These are phyloP conservation scores for Phytophthora vignae DNA, from an alignment of 352 stramenopile genomes.

Conservation along the genomic window DNA sequence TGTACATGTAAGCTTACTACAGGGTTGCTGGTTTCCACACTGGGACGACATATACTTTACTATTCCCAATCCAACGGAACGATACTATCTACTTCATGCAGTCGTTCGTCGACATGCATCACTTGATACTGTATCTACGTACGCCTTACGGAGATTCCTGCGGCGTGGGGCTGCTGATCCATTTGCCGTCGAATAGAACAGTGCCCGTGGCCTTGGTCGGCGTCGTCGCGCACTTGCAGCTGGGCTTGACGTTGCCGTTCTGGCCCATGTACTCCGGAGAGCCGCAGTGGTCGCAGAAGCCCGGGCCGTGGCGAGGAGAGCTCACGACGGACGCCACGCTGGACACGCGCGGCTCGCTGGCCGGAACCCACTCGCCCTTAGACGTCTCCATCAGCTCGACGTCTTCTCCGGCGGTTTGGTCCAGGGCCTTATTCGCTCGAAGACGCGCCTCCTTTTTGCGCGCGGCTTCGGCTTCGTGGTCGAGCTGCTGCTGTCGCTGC, in stretches of 20 bases:
- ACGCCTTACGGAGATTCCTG: conserved; percentile 30
- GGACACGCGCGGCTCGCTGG: conserved; percentile 25
- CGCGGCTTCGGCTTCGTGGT: conserved; percentile 12
- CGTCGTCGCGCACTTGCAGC: conserved; percentile 47
- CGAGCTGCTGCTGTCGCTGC: conserved; percentile 47
- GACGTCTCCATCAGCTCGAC: conserved; percentile 69
- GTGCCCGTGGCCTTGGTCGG: conserved; percentile 27
- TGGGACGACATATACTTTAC: conserved; percentile 34
- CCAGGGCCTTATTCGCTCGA: conserved; percentile 35
- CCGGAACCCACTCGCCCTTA: conserved; percentile 72
- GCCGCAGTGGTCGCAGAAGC: conserved; percentile 52
- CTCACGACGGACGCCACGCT: conserved; percentile 33
- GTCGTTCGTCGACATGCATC: conserved; percentile 27
- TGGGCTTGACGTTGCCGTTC: conserved; percentile 49
- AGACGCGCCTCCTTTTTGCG: conserved; percentile 22
- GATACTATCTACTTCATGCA: conserved; percentile 28
- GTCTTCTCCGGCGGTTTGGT: conserved; percentile 49
- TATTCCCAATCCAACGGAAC: conserved; percentile 10
- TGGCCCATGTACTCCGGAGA: conserved; percentile 54
- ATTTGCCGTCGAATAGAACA: conserved; percentile 56
- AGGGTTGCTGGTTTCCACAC: conserved; percentile 13
- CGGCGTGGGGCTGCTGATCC: conserved; percentile 38
- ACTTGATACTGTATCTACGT: conserved; percentile 4
- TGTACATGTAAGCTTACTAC: too few relatives aligned
- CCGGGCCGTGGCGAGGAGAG: conserved; percentile 27